Evolutionary conservation across 768 basidiomycete species (phyloP).

Genomic region (Botryobasidium botryosum): DNA sequence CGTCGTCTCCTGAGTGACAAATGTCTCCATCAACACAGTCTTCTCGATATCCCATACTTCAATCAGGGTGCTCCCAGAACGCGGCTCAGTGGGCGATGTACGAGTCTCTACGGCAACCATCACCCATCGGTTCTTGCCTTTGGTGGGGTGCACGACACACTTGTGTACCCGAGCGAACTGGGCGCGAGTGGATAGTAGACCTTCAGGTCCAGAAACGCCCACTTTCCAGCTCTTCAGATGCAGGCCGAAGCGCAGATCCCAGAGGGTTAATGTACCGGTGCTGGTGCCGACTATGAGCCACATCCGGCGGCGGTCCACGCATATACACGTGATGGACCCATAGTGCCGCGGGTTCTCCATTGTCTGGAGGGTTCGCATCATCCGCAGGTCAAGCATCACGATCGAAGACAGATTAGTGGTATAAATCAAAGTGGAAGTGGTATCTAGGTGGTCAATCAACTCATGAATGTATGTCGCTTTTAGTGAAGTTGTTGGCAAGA

Average conservation of each 20-base stretch:
- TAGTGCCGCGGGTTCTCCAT: constrained; percentile 75
- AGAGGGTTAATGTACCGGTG: constrained; percentile 68
- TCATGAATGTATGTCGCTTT: background rate
- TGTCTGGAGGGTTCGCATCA: constrained; percentile 56
- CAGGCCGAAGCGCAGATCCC: constrained; percentile 91
- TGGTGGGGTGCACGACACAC: constrained; percentile 67
- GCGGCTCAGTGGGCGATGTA: constrained; percentile 10
- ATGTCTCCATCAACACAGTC: constrained; percentile 62
- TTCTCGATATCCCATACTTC: constrained; percentile 93
- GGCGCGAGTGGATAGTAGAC: constrained; percentile 34
- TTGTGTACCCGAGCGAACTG: constrained; percentile 53
- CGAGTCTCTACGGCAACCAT: constrained; percentile 58
- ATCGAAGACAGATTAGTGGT: constrained; percentile 70
- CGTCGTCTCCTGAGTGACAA: constrained; percentile 27
- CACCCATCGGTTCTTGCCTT: constrained; percentile 79
- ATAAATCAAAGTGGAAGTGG: constrained; percentile 67
- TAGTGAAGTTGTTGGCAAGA: background rate
- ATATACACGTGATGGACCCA: constrained; percentile 74
- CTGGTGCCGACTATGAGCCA: constrained; percentile 87
- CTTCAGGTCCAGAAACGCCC: too few species aligned
- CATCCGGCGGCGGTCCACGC: constrained; percentile 63
- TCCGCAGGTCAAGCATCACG: constrained; percentile 63
- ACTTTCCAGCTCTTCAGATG: constrained; percentile 78
- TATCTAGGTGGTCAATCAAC: constrained; percentile 27
- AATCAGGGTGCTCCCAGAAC: constrained; percentile 30